Evolutionary conservation across 129 eudicot genomes (phyloP).

Genomic region (Arctium minus): DNA sequence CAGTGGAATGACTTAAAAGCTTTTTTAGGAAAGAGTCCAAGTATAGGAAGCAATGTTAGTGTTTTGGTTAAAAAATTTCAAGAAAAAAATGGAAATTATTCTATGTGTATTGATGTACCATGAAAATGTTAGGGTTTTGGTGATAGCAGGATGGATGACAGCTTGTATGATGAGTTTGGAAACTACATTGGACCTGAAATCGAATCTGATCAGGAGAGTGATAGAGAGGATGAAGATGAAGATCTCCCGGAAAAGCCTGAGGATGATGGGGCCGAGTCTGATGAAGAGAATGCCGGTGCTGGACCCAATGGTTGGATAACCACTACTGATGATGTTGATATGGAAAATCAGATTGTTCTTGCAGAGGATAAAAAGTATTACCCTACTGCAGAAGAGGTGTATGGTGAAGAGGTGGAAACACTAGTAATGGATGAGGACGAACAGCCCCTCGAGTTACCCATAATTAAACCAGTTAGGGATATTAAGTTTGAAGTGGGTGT

Average conservation of each 20-base stretch:
- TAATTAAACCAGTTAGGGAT: conserved; percentile 78
- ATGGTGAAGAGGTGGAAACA: conserved; percentile 96
- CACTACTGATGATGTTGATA: conserved; percentile 64
- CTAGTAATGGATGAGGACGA: conserved; percentile 97
- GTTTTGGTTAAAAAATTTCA: neutral
- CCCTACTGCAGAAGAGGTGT: conserved; percentile 98
- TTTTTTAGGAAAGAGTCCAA: neutral
- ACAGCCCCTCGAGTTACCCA: conserved; percentile 82
- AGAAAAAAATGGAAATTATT: neutral
- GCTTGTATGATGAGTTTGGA: conserved; percentile 95
- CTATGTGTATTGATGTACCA: neutral
- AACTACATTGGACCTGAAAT: conserved; percentile 98
- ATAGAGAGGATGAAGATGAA: conserved; percentile 68
- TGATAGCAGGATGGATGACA: conserved; percentile 67
- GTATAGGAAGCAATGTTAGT: neutral
- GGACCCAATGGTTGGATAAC: conserved; percentile 77
- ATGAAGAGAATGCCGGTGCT: conserved; percentile 64
- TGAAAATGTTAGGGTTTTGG: conserved; percentile 10
- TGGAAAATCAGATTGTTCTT: conserved; percentile 82
- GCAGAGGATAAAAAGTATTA: conserved; percentile 97
- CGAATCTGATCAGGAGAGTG: conserved; percentile 89
- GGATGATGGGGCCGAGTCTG: conserved; percentile 53
- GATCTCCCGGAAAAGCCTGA: conserved; percentile 51
- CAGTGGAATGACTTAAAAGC: neutral
- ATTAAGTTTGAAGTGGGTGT: conserved; percentile 88